Conservation (phyloP, 2,329 filamentous ascomycete species). For the Cladophialophora yegresii region DNA sequence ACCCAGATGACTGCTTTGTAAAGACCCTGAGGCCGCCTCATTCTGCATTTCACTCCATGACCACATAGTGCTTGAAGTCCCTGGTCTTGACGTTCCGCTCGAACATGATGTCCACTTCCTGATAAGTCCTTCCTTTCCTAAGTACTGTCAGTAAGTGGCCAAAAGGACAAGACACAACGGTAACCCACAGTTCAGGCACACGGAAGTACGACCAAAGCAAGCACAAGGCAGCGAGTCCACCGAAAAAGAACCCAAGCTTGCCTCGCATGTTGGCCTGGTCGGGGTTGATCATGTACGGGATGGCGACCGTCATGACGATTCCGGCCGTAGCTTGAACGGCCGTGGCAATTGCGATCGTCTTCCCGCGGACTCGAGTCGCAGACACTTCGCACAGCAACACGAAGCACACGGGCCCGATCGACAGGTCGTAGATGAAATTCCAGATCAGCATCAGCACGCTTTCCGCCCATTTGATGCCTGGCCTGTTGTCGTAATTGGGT, state of each 20-base stretch:
- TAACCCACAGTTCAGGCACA: conserved; percentile 37
- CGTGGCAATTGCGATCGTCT: conserved; percentile 50
- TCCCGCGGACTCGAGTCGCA: conserved; percentile 47
- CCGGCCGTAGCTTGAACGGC: conserved; percentile 45
- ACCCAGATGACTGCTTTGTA: not conserved
- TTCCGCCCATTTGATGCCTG: conserved; percentile 42
- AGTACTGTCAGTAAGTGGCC: not conserved
- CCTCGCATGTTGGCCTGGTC: conserved; percentile 39
- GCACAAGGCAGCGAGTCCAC: conserved; percentile 36
- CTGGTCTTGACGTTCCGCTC: conserved; percentile 34
- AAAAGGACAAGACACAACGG: not conserved
- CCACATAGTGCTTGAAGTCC: conserved; percentile 34
- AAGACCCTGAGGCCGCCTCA: not conserved
- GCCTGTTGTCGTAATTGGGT: conserved; percentile 39
- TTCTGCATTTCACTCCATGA: conserved; percentile 2
- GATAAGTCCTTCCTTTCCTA: conserved; percentile 37
- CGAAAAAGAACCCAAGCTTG: conserved; percentile 41
- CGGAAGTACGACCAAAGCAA: conserved; percentile 43
- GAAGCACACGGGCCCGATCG: conserved; percentile 50
- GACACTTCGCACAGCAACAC: conserved; percentile 52
- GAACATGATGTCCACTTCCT: conserved; percentile 42
- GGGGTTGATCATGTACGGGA: conserved; percentile 42
- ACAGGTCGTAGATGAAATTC: conserved; percentile 46
- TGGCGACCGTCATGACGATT: conserved; percentile 45
- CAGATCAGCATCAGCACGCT: conserved; percentile 45